Evolutionary conservation across 176 grass and related monocot genomes (phyloP).

Genomic region (Lolium perenne): DNA sequence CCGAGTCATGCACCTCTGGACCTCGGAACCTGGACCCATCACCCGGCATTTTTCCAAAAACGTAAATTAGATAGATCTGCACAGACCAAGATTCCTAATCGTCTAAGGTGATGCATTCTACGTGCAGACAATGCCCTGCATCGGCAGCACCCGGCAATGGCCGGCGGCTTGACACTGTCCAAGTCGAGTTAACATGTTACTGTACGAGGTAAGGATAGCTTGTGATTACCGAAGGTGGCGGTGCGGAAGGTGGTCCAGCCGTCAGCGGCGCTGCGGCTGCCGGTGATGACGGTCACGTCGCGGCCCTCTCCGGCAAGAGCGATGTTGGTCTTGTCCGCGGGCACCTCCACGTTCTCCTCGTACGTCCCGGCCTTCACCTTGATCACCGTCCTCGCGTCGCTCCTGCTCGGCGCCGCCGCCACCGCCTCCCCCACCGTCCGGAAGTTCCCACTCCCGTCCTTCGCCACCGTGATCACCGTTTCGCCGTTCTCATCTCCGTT

Average conservation of each 20-base stretch:
- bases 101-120: neutral
- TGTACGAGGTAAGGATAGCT: neutral
- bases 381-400: conserved; percentile 59
- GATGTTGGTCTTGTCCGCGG: conserved; percentile 60
- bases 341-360: conserved; percentile 83
- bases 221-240: conserved; percentile 68
- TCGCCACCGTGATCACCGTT: conserved; percentile 67
- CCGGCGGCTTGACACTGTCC: neutral
- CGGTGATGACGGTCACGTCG: conserved; percentile 71
- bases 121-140: neutral
- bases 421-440: conserved; percentile 68
- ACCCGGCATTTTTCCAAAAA: neutral
- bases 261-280: conserved; percentile 58
- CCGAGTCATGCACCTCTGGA: neutral
- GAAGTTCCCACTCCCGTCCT: conserved; percentile 67
- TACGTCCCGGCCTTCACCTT: conserved; percentile 68
- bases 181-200: neutral
- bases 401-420: conserved; percentile 63
- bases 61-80: neutral
- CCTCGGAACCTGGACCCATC: neutral
- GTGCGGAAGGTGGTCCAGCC: conserved; percentile 78
- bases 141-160: neutral
- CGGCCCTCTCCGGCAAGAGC: conserved; percentile 59
- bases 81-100: neutral
- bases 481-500: neutral